These are phyloP conservation scores for Aspergillus fischeri DNA, from an alignment of 2,329 filamentous ascomycete genomes.

Conservation along the genomic window DNA sequence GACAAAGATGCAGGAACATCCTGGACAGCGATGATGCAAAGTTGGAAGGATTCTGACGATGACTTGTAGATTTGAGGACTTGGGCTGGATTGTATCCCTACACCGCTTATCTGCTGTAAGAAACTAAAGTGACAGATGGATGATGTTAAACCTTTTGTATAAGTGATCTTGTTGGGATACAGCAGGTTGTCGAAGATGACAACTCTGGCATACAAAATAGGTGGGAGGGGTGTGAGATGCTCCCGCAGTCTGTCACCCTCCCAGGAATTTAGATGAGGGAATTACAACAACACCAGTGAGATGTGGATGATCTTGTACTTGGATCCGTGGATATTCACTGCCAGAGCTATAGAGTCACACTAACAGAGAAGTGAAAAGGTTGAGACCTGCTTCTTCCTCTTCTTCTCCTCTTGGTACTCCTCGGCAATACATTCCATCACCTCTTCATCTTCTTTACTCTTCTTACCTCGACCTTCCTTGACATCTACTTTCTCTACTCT, in stretches of 20 bases:
- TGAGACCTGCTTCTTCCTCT: neutral
- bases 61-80: neutral
- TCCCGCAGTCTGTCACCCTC: neutral
- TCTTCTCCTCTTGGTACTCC: neutral
- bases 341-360: neutral
- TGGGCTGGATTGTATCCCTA: neutral
- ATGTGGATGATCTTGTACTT: neutral
- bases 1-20: conserved; percentile 2
- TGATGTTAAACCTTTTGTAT: neutral
- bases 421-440: neutral
- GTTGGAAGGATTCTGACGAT: neutral
- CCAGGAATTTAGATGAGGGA: neutral
- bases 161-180: neutral
- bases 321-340: neutral
- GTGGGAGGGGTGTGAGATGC: neutral
- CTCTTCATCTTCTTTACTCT: neutral
- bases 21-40: neutral
- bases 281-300: neutral
- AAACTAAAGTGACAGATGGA: neutral
- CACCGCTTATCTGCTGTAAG: conserved; percentile 1
- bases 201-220: neutral
- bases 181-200: neutral
- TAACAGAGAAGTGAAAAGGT: neutral
- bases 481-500: neutral
- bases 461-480: neutral